Evolutionary conservation across 345 rosid genomes (phyloP).

Genomic region (Dipteronia dyeriana): DNA sequence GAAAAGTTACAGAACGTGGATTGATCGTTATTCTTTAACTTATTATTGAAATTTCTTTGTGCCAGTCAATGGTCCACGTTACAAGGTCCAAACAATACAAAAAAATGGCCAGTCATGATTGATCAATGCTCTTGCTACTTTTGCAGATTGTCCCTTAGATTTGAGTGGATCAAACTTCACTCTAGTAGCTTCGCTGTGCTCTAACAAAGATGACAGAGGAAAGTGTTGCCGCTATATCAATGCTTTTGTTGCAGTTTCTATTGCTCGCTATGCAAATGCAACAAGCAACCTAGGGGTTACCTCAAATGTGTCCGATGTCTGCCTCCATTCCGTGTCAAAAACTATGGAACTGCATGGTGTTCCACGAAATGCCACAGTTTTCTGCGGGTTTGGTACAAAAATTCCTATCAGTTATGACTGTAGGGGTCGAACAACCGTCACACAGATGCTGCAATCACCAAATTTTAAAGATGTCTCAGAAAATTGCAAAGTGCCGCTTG

Average conservation of each 20-base stretch:
- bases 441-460: constrained; percentile 75
- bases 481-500: constrained; percentile 63
- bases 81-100: not conserved
- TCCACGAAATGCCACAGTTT: constrained; percentile 69
- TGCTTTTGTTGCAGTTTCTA: constrained; percentile 72
- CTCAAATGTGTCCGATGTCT: constrained; percentile 47
- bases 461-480: constrained; percentile 57
- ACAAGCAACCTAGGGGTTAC: constrained; percentile 73
- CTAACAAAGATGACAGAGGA: constrained; percentile 54
- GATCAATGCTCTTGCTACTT: constrained; percentile 18
- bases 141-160: constrained; percentile 88
- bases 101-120: not conserved
- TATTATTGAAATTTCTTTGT: constrained; percentile 3
- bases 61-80: not conserved
- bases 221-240: constrained; percentile 95
- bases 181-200: constrained; percentile 77
- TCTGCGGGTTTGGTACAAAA: constrained; percentile 88
- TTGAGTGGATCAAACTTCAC: constrained; percentile 72
- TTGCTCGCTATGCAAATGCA: constrained; percentile 71
- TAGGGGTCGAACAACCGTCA: constrained; percentile 65
- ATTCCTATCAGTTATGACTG: constrained; percentile 78
- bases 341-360: constrained; percentile 80
- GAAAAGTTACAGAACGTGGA: not conserved
- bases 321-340: constrained; percentile 63
- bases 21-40: not conserved